Percentiles rank a stretch among this genome's conserved stretches.
phyloP scores from a whole-genome alignment of 331 rosid species.

The Erythrophleum ivorense region DNA sequence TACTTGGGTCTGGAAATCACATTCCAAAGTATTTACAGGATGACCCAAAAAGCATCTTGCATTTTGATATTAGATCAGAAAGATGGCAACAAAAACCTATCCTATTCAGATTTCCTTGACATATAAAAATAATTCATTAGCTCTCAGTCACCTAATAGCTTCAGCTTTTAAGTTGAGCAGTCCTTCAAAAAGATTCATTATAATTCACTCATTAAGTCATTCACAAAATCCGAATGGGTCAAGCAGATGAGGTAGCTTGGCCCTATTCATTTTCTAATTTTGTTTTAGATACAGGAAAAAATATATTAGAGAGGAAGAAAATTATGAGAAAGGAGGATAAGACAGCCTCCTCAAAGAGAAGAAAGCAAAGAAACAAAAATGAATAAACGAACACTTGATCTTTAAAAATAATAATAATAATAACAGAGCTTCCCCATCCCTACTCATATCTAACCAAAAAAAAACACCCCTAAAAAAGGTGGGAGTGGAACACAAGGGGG shows the following conservation, averaged over 20 bases:
- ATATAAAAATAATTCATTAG: not conserved
- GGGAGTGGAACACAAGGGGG: not conserved
- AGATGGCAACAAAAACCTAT: not conserved
- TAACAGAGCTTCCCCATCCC: not conserved
- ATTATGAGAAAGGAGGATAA: not conserved
- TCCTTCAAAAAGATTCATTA: not conserved
- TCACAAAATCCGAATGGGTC: slow-evolving; percentile 7
- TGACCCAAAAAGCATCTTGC: slow-evolving; percentile 8
- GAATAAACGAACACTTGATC: not conserved
- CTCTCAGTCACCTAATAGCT: not conserved
- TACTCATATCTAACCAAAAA: not conserved
- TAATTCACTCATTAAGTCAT: not conserved
- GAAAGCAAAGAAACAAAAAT: not conserved
- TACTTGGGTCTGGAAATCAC: slow-evolving; percentile 15
- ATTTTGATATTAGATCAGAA: slow-evolving; percentile 20
- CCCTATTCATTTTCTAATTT: not conserved
- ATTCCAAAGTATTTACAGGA: not conserved
- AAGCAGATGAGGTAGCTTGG: not conserved
- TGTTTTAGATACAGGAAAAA: not conserved
- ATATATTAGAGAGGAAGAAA: not conserved
- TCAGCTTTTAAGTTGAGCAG: not conserved
- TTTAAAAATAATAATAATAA: not conserved
- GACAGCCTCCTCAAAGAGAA: not conserved
- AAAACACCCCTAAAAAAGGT: not conserved
- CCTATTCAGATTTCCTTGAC: not conserved